These are phyloP conservation scores for Termitomyces sp. DNA, from an alignment of 768 basidiomycete species.

Conservation along the genomic window DNA sequence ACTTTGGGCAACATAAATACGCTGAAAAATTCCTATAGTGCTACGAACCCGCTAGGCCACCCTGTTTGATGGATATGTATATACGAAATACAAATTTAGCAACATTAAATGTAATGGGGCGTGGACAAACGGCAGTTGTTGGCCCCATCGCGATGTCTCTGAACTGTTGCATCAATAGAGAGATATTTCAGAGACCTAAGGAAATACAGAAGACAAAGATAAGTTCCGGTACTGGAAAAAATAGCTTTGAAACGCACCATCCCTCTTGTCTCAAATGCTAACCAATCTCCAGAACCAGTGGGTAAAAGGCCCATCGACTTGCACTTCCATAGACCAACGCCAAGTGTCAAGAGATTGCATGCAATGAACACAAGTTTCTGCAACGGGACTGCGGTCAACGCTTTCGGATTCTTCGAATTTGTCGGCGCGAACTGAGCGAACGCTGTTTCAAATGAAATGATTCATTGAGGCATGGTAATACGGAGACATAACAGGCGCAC, in stretches of 20 bases:
- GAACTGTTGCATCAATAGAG: conserved; percentile 5
- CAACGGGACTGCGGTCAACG: conserved; percentile 54
- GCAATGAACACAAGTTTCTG: conserved; percentile 71
- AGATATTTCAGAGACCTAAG: conserved; percentile 16
- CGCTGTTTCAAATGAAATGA: conserved; percentile 34
- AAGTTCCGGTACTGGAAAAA: background rate
- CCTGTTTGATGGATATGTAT: background rate
- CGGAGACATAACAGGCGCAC: conserved; percentile 41
- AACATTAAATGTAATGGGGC: background rate
- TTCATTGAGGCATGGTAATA: background rate
- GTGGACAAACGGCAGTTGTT: background rate
- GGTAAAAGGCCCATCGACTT: conserved; percentile 89
- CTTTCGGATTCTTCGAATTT: conserved; percentile 41
- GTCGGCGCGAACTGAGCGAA: conserved; percentile 76
- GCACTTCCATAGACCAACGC: conserved; percentile 91
- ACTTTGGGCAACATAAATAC: background rate
- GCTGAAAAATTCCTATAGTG: background rate
- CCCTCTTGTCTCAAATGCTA: conserved; percentile 86
- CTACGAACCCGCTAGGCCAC: background rate
- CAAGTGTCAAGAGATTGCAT: conserved; percentile 76
- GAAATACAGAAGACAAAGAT: background rate
- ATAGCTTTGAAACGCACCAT: conserved; percentile 41
- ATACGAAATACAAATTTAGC: background rate
- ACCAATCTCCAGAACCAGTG: conserved; percentile 90
- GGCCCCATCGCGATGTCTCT: no score